Percentiles rank a stretch among this genome's conserved stretches.
phyloP scores from a whole-genome alignment of 805 yeast genomes.

The Teunomyces atbi region DNA sequence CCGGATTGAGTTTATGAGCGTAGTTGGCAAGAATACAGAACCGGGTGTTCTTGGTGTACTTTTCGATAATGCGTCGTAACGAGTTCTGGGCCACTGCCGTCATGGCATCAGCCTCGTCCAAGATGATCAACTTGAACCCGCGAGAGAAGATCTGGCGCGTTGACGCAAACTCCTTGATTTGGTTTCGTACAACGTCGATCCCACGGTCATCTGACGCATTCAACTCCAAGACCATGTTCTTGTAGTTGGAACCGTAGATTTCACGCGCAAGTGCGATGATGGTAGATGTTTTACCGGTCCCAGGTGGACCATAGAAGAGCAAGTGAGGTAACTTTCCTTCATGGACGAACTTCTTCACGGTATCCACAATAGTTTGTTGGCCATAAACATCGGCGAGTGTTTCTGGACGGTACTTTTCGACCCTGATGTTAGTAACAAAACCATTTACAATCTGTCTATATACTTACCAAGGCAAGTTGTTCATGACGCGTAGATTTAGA shows the following conservation, averaged over 20 bases:
- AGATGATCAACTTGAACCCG: slow-evolving; percentile 85
- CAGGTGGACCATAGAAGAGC: slow-evolving; percentile 93
- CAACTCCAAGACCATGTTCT: slow-evolving; percentile 88
- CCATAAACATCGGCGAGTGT: slow-evolving; percentile 87
- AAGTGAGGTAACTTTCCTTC: slow-evolving; percentile 87
- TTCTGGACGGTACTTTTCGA: slow-evolving; percentile 91
- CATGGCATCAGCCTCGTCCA: slow-evolving; percentile 97
- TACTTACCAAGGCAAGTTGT: slow-evolving; percentile 15
- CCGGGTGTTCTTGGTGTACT: slow-evolving; percentile 90
- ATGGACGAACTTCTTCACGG: slow-evolving; percentile 80
- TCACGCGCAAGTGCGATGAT: slow-evolving; percentile 85
- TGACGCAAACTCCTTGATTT: slow-evolving; percentile 92
- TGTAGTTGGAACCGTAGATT: slow-evolving; percentile 76
- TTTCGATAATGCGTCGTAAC: slow-evolving; percentile 80
- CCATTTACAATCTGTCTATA: too few relatives aligned
- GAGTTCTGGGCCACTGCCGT: slow-evolving; percentile 85
- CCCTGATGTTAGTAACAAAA: slow-evolving; percentile 43
- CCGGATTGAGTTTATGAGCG: slow-evolving; percentile 94
- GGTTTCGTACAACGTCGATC: slow-evolving; percentile 96
- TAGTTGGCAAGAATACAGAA: slow-evolving; percentile 95
- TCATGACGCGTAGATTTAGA: neutral
- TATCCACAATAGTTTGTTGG: slow-evolving; percentile 79
- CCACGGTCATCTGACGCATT: slow-evolving; percentile 98
- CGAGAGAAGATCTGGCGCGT: slow-evolving; percentile 88
- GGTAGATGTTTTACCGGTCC: slow-evolving; percentile 90